Base-by-base conservation (phyloP, 148 eudicot genomes). In the Oxyria digyna region DNA sequence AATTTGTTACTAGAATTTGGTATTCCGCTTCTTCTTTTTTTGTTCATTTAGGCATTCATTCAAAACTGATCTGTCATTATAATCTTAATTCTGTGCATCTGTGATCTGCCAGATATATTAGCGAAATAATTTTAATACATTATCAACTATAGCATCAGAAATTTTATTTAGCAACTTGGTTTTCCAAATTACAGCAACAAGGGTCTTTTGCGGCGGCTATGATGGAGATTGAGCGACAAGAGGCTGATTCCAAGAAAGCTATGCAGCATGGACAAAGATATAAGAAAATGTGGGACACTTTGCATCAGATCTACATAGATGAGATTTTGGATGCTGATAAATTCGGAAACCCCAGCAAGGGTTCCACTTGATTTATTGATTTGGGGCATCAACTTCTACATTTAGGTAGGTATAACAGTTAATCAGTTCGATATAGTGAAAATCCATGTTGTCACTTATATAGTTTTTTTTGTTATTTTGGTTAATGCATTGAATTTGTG, bases 121-220 rank as follows among this genome's bases (percentile, higher is more conserved):
- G 31, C 14, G 15, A 31, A 4, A 12, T 8, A 24, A 14, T 10
- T 23, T 9, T 23, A 4, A 21, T 52, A 15, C 59, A 52, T 35
- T 6, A 35, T 52, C 59, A 23, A 52, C 12, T 24, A 0, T 11
- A 23, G 15, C 59, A 57, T 29, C 65, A 7, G 14, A 59, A 29
- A 13, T 27, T 54, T 59, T 12, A 31, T 31, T 59, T 29, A 31
- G 6, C 35, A 59, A 27, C 20, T 40, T 23, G 64, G 73, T 32
- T 10, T 23, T 52, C 2, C 41, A 41, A 31, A 45, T 46, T 31
- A 35, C 83, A 89, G 98, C 85, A 89, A 87, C 84, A 87, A 75
- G 94, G 94, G 48, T 93, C 98, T 38, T 76, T 85, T 69, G 92
- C 91, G 33, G 93, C 96, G 43, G 78, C 89, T 48, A 88, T 81